Evolutionary conservation across 257 asterid species (phyloP).

Genomic region (Lavandula angustifolia): DNA sequence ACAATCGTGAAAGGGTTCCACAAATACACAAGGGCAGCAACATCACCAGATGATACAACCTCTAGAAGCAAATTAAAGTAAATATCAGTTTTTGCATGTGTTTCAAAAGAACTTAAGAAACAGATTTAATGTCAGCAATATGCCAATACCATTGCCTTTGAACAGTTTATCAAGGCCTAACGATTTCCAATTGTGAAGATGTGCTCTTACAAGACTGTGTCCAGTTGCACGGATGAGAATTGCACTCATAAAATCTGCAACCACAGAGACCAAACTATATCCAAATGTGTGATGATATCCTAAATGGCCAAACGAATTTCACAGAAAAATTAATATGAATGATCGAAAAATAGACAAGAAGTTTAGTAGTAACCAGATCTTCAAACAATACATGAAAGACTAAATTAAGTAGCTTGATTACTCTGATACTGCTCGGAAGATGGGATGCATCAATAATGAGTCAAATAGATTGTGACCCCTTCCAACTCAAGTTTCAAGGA

Average conservation of each 20-base stretch:
- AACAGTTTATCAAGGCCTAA: constrained; percentile 58
- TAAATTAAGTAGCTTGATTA: constrained; percentile 1
- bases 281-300: constrained; percentile 68
- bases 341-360: constrained; percentile 20
- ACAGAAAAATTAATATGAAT: constrained; percentile 10
- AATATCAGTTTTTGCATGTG: constrained; percentile 28
- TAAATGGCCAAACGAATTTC: constrained; percentile 23
- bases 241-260: constrained; percentile 86
- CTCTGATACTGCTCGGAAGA: constrained; percentile 1
- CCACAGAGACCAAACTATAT: constrained; percentile 81
- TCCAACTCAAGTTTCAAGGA: neutral
- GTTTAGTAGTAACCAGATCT: constrained; percentile 20
- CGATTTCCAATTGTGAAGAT: constrained; percentile 50
- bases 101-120: constrained; percentile 17
- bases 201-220: constrained; percentile 53
- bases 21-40: constrained; percentile 88
- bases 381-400: neutral
- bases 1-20: constrained; percentile 94
- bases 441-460: constrained; percentile 13
- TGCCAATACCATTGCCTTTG: constrained; percentile 45
- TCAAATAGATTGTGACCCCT: constrained; percentile 1
- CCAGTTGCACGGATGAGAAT: constrained; percentile 85
- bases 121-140: constrained; percentile 4
- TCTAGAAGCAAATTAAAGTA: constrained; percentile 45
- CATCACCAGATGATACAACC: constrained; percentile 74